A percentile compares a stretch with the other conserved stretches of the same genome.
These are phyloP conservation scores for Carex littledalei DNA, from an alignment of 176 grass and related monocot genomes.

Conservation along the genomic window DNA sequence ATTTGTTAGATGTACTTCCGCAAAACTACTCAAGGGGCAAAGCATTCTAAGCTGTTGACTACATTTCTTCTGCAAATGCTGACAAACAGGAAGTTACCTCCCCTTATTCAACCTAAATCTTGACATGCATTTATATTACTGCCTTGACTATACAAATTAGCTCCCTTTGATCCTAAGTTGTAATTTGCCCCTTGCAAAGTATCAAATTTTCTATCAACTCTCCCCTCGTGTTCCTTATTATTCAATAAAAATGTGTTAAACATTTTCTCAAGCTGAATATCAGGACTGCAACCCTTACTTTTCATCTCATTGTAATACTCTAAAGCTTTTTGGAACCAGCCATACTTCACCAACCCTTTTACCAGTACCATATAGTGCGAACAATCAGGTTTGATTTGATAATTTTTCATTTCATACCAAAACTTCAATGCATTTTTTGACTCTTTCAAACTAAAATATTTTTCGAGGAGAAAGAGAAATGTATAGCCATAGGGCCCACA, in stretches of 20 bases:
- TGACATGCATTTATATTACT: neutral
- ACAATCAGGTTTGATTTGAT: conserved; percentile 37
- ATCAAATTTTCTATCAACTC: conserved; percentile 47
- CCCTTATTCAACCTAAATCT: neutral
- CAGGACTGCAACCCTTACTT: conserved; percentile 54
- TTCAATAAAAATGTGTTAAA: conserved; percentile 56
- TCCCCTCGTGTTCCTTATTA: conserved; percentile 66
- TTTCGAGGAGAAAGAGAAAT: conserved; percentile 71
- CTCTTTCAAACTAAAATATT: conserved; percentile 54
- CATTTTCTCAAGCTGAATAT: conserved; percentile 63
- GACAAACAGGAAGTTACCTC: neutral
- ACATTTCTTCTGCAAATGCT: neutral
- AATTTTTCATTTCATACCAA: conserved; percentile 82
- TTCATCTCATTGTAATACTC: conserved; percentile 90
- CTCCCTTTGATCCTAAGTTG: neutral
- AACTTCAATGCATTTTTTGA: conserved; percentile 63
- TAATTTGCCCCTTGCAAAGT: conserved; percentile 29
- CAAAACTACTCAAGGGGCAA: neutral
- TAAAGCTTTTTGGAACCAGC: conserved; percentile 66
- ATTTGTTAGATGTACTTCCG: neutral
- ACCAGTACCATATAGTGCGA: conserved; percentile 69
- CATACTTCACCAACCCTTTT: conserved; percentile 61
- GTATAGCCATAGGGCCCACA: conserved; percentile 49
- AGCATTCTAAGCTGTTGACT: neutral
- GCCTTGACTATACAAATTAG: neutral